Percentiles rank a stretch among this genome's conserved stretches.
phyloP scores from a whole-genome alignment of 768 basidiomycete species.

The Collybia sp. region DNA sequence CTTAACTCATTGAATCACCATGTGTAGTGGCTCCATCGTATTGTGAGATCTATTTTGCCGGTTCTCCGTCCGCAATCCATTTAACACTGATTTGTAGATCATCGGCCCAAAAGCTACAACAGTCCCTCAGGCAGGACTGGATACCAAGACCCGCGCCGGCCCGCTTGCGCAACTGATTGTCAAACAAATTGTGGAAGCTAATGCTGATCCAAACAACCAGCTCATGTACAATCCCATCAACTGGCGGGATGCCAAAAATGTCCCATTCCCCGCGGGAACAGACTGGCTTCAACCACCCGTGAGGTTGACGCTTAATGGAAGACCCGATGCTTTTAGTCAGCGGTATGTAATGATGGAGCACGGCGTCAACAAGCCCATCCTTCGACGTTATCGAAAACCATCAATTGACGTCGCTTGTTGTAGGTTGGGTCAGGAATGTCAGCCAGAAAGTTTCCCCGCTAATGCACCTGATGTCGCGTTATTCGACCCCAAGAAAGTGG shows the following conservation, averaged over 20 bases:
- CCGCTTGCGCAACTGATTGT: constrained; percentile 48
- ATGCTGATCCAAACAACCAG: constrained; percentile 36
- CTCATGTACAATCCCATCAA: constrained; percentile 45
- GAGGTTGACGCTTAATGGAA: constrained; percentile 39
- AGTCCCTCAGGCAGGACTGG: constrained; percentile 50
- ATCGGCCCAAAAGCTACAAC: constrained; percentile 47
- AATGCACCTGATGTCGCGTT: constrained; percentile 32
- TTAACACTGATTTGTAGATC: constrained; percentile 24
- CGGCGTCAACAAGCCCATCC: neutral
- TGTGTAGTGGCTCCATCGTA: constrained; percentile 39
- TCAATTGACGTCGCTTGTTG: neutral
- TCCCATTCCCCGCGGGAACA: constrained; percentile 30
- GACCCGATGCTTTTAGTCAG: constrained; percentile 46
- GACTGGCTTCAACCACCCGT: constrained; percentile 46
- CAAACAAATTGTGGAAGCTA: constrained; percentile 32
- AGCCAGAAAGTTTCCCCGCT: constrained; percentile 19
- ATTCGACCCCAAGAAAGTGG: constrained; percentile 44
- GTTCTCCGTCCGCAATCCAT: no score
- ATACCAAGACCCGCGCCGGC: constrained; percentile 43
- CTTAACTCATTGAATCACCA: constrained; percentile 2
- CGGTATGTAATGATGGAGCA: constrained; percentile 24
- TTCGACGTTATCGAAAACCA: neutral
- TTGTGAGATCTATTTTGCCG: constrained; percentile 20
- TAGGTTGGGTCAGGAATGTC: constrained; percentile 44
- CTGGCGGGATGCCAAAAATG: constrained; percentile 44